phyloP scores from a whole-genome alignment of 2,329 filamentous ascomycete species.

The Xylaria digitata region DNA sequence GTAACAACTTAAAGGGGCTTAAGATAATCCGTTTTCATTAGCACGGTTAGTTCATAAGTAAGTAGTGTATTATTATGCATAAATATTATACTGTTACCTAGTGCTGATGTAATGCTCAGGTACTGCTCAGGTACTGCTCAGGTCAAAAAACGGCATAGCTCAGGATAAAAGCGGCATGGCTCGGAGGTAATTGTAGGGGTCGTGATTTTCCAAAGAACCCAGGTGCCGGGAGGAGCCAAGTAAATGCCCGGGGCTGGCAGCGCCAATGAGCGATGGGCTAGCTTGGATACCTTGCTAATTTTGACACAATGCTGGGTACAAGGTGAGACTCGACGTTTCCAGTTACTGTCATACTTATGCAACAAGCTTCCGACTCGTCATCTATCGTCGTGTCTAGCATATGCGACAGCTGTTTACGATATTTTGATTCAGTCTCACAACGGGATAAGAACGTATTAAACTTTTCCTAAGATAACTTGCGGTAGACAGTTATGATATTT shows the following conservation, averaged over 20 bases:
- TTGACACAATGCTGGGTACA: constrained; percentile 36
- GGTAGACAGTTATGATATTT: no score
- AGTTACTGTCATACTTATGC: constrained; percentile 28
- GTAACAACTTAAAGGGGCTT: no score
- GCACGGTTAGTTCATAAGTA: no score
- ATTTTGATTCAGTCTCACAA: not conserved
- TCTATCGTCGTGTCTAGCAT: not conserved
- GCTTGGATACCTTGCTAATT: constrained; percentile 35
- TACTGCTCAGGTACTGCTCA: no score
- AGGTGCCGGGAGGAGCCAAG: constrained; percentile 26
- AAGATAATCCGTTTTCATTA: no score
- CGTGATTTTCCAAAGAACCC: not conserved
- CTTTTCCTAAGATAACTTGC: not conserved
- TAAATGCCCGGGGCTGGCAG: constrained; percentile 34
- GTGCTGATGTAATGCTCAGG: no score
- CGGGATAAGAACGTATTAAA: not conserved
- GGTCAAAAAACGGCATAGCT: no score
- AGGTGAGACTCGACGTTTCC: constrained; percentile 32
- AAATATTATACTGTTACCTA: no score
- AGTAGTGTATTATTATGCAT: no score
- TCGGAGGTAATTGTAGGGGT: constrained; percentile 11
- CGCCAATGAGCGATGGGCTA: constrained; percentile 38
- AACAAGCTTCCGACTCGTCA: constrained; percentile 3
- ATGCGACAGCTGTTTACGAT: not conserved
- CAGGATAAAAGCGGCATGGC: no score